A percentile compares a stretch with the other conserved stretches of the same genome.
Evolutionary conservation across 1,284 basidiomycete species (phyloP).

Genomic region (Melampsora allii-populina): DNA sequence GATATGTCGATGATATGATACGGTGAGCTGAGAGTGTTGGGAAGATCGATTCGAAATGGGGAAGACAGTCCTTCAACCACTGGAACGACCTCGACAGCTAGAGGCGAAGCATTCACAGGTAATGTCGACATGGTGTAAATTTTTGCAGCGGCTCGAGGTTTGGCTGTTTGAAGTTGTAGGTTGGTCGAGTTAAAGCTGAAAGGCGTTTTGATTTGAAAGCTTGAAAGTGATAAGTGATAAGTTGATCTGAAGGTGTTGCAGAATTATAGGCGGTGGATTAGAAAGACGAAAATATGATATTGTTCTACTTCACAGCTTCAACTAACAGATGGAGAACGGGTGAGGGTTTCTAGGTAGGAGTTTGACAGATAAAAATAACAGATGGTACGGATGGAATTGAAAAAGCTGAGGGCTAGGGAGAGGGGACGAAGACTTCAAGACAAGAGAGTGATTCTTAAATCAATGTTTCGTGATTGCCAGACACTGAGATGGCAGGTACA

Average conservation of each 20-base stretch:
- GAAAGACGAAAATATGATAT: not conserved
- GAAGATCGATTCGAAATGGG: conserved; percentile 25
- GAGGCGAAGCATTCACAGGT: conserved; percentile 22
- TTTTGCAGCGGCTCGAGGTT: not conserved
- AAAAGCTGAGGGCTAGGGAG: not conserved
- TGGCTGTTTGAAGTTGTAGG: not conserved
- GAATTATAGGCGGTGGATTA: conserved; percentile 1
- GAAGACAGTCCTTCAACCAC: conserved; percentile 30
- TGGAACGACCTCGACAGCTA: conserved; percentile 2
- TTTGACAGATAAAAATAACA: conserved; percentile 9
- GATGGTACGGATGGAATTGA: not conserved
- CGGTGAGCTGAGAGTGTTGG: conserved; percentile 8
- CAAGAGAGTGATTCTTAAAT: not conserved
- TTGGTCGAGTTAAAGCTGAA: not conserved
- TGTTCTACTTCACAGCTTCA: not conserved
- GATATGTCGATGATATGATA: conserved; percentile 41
- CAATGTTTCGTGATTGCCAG: not conserved
- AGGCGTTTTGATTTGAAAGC: conserved; percentile 1
- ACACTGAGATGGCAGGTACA: not conserved
- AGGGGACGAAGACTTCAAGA: not conserved
- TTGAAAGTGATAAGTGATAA: not conserved
- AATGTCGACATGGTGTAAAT: conserved; percentile 9
- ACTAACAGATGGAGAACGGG: not conserved
- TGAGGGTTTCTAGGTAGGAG: not conserved
- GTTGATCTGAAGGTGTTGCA: too few relatives aligned